phyloP scores from a whole-genome alignment of 176 grass and related monocot species.

The Pontederia crassipes region DNA sequence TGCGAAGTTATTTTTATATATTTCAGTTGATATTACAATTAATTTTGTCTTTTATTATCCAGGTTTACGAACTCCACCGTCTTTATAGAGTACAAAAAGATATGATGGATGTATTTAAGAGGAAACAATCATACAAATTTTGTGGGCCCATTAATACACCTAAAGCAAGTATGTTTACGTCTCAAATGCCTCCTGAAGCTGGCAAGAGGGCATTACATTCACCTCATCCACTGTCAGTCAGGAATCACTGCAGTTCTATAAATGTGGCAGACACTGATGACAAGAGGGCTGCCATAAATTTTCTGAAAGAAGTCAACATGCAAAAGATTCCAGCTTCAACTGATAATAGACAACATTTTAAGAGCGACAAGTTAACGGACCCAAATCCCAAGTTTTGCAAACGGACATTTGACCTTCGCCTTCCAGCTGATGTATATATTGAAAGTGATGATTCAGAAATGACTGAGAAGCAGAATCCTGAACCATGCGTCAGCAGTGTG shows the following conservation, averaged over 20 bases:
- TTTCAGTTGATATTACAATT: constrained; percentile 9
- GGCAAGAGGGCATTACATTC: constrained; percentile 32
- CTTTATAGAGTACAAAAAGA: constrained; percentile 85
- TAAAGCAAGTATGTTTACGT: constrained; percentile 45
- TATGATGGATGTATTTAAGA: constrained; percentile 50
- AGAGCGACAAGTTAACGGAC: constrained; percentile 8
- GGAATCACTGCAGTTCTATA: constrained; percentile 19
- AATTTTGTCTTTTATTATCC: constrained; percentile 18
- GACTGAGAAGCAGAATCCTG: background rate
- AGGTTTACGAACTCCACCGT: constrained; percentile 97
- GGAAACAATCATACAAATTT: constrained; percentile 26
- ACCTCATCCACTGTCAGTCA: constrained; percentile 13
- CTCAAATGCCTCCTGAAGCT: constrained; percentile 44
- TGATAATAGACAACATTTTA: background rate
- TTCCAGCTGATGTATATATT: constrained; percentile 45
- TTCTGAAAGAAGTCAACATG: background rate
- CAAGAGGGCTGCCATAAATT: background rate
- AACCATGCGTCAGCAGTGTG: constrained; percentile 23
- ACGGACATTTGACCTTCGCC: constrained; percentile 45
- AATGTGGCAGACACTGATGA: constrained; percentile 14
- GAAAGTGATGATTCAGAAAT: constrained; percentile 32
- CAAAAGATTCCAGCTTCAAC: background rate
- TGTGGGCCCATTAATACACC: constrained; percentile 31
- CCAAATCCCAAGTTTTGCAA: constrained; percentile 16
- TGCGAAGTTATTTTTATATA: background rate